Evolutionary conservation across 176 grass and related monocot species (phyloP), one percentile per base, ranked within the genome.

Genomic region (Aegilops longissima): DNA sequence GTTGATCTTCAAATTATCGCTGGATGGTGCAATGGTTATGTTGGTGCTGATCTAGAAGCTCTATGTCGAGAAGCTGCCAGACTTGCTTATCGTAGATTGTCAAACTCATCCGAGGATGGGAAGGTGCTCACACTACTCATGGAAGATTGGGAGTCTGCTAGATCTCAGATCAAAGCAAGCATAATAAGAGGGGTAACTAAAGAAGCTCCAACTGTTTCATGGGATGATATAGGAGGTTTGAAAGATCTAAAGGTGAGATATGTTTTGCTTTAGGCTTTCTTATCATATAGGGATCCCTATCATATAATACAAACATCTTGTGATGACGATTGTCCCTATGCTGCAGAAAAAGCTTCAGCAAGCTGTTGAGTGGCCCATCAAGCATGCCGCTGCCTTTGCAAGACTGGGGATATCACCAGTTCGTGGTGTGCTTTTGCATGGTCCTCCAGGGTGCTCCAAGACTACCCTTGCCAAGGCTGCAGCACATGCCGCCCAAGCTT

Each of bases 151-250:
- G 86, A 94, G 72, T 91, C 64, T 81, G 93, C 90, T 77, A 96
- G 83, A 90, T 90, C 82, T 81, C 66, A 82, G 59, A 82, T 92
- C 38, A 83, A 85, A 62, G 88, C 90, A 78, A 98, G 93, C 76
- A 91, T 98, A 66, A 96, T 82, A 66, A 98, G 92, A 84, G 96
- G 96, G 12, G 17, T 91, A 76, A 90, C 92, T 71, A 94, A 92
- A 90, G 92, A 98, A 90, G 75, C 95, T 85, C 84, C 80, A 34
- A 84, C 77, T 81, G 90, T 91, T 80, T 89, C 88, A 56, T 98
- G 96, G 96, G 93, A 98, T 82, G 93, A 98, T 86, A 96, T 98
- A 75, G 96, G 92, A 89, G 93, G 93, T 67, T 83, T 98, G 84
- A 93, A 92, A 88, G 90, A 91, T 86, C 63, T 96, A 36, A 98